Conservation (phyloP, 768 basidiomycete species). For the Mycena venus region DNA sequence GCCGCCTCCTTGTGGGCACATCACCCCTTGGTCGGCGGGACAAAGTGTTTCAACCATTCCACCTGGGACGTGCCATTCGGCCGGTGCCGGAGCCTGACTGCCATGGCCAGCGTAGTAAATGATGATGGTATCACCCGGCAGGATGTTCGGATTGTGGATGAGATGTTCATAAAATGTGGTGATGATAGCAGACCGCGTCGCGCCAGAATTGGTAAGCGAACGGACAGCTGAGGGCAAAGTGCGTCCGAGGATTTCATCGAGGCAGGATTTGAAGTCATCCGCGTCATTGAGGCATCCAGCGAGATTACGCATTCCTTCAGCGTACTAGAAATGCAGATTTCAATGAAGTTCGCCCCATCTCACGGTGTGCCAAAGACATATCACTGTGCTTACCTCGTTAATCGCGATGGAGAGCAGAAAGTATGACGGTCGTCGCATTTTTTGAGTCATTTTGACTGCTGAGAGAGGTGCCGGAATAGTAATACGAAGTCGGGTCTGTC, state of each 20-base stretch:
- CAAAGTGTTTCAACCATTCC: slow-evolving; percentile 13
- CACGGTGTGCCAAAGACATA: neutral
- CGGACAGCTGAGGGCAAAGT: neutral
- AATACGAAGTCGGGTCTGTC: neutral
- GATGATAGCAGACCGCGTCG: neutral
- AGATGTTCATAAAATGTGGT: slow-evolving; percentile 2
- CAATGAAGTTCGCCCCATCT: neutral
- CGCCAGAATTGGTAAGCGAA: neutral
- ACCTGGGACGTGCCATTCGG: neutral
- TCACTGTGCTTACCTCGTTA: neutral
- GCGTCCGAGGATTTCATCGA: neutral
- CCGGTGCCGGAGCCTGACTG: neutral
- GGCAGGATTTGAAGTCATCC: neutral
- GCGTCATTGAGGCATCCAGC: neutral
- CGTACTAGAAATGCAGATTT: neutral
- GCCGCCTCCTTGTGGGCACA: neutral
- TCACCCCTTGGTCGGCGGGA: slow-evolving; percentile 2
- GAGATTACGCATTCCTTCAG: neutral
- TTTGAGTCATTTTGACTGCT: neutral
- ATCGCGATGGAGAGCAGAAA: neutral
- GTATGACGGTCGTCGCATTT: neutral
- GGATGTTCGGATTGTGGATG: slow-evolving; percentile 10
- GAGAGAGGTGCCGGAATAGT: neutral
- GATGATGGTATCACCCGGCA: neutral
- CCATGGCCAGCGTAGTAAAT: slow-evolving; percentile 20